Base-by-base conservation (phyloP, 2,329 filamentous ascomycete species). In the Colletotrichum sp. region DNA sequence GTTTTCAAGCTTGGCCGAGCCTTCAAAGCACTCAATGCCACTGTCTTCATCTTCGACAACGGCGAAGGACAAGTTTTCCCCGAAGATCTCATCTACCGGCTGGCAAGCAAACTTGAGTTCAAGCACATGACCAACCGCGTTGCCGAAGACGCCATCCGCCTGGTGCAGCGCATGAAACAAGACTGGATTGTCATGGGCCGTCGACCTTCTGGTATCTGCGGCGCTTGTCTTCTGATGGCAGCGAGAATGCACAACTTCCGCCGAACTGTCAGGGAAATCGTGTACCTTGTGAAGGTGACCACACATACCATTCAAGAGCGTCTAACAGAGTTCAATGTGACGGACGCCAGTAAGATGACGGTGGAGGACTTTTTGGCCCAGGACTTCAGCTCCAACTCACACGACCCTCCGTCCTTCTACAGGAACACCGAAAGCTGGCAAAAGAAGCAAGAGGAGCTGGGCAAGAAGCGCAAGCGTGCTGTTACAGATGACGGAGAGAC, bases 181-280 rank as follows among this genome's bases (percentile, higher is more conserved):
- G 97, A 99, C 85, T 99, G 97, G 96, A 99, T 99, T 92, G 94
- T 96, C 63, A 95, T 96, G 82, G 97, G 97, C 80, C 94, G 97
- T 81, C 93, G 97, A 55, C 97, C 97, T 18, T 96, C 96, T 8
- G 97, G 97, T 79, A 93, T 99, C 71, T 98, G 96, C 83, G 97
- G 97, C 77, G 97, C 97, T 15, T 98, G 96, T 79, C 90, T 99
- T 64, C 94, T 99, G 77, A 93, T 99, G 83, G 97, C 97, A 8
- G 96, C 97, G 10, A 94, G 97, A 68, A 99, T 99, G 94, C 98
- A 98, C 90, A 99, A 99, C 84, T 99, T 98, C 82, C 94, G 96
- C 60, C 93, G 97, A 21, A 98, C 96, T 0, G 93, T 98, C 15
- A 92, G 96, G 34, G 97, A 99, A 85, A 94, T 99, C 10, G 96